phyloP scores from a whole-genome alignment of 2,329 filamentous ascomycete species.

The Domatiomyces catenatus region DNA sequence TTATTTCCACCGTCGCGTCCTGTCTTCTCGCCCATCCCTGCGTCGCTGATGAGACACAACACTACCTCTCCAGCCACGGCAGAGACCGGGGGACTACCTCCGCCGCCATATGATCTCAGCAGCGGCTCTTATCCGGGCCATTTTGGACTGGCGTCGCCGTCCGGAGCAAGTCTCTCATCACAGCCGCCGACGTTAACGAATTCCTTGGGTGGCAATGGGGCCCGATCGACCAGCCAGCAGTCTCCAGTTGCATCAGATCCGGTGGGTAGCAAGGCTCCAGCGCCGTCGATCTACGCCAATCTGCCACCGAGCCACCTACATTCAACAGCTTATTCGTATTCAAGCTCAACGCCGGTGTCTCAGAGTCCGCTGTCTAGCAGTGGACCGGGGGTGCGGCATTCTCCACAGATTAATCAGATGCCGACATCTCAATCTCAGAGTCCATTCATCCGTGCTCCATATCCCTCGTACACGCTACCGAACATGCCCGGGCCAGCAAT shows the following conservation, averaged over 20 bases:
- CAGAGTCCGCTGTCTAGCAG: slow-evolving; percentile 29
- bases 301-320: slow-evolving; percentile 29
- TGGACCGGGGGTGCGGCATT: slow-evolving; percentile 35
- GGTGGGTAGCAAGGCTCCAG: slow-evolving; percentile 32
- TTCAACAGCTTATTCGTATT: slow-evolving; percentile 34
- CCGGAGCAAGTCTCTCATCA: slow-evolving; percentile 2
- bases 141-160: slow-evolving; percentile 20
- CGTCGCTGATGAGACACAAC: slow-evolving; percentile 36
- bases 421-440: slow-evolving; percentile 7
- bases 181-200: slow-evolving; percentile 1
- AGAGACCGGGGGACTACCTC: slow-evolving; percentile 42
- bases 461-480: slow-evolving; percentile 42
- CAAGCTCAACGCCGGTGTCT: slow-evolving; percentile 37
- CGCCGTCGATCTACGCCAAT: slow-evolving; percentile 39
- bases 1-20: slow-evolving; percentile 31
- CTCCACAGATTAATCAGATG: slow-evolving; percentile 36
- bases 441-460: slow-evolving; percentile 29
- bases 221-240: slow-evolving; percentile 11
- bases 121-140: not conserved
- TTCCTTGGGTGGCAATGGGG: slow-evolving; percentile 2
- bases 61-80: slow-evolving; percentile 44
- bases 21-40: slow-evolving; percentile 43
- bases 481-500: slow-evolving; percentile 54
- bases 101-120: slow-evolving; percentile 48
- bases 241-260: slow-evolving; percentile 12